Evolutionary conservation across 169 alveolate species (phyloP).

Genomic region (Plasmodium vinckei): DNA sequence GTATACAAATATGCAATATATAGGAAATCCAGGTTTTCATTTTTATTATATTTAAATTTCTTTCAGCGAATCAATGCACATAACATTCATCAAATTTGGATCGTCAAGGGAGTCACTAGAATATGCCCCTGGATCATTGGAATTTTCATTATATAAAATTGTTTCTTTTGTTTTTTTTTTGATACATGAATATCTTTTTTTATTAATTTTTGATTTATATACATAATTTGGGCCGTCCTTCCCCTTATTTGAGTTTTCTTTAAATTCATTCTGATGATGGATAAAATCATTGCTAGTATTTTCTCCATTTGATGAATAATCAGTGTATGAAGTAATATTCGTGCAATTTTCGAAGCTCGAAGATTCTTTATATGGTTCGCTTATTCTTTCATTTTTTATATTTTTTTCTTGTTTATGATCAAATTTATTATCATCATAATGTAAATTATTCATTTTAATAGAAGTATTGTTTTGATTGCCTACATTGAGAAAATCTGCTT

Average conservation of each 20-base stretch:
- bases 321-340: neutral
- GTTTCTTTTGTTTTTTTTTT: constrained; percentile 63
- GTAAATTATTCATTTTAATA: too few species aligned
- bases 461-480: neutral
- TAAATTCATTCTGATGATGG: neutral
- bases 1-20: neutral
- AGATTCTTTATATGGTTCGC: neutral
- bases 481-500: neutral
- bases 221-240: constrained; percentile 2
- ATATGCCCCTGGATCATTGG: constrained; percentile 18
- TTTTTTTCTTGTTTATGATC: neutral
- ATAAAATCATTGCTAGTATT: neutral
- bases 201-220: constrained; percentile 38
- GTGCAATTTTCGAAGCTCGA: neutral
- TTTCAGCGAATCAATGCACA: constrained; percentile 62
- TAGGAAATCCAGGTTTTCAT: neutral
- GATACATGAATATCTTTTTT: constrained; percentile 42
- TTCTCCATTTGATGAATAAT: constrained; percentile 18
- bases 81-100: constrained; percentile 47
- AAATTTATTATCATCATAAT: too few species aligned
- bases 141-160: constrained; percentile 2
- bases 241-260: constrained; percentile 3
- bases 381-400: neutral
- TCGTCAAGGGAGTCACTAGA: constrained; percentile 63
- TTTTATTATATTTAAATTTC: constrained; percentile 3